Conservation (phyloP, 208 protist species). For the Acanthamoeba healyi region DNA sequence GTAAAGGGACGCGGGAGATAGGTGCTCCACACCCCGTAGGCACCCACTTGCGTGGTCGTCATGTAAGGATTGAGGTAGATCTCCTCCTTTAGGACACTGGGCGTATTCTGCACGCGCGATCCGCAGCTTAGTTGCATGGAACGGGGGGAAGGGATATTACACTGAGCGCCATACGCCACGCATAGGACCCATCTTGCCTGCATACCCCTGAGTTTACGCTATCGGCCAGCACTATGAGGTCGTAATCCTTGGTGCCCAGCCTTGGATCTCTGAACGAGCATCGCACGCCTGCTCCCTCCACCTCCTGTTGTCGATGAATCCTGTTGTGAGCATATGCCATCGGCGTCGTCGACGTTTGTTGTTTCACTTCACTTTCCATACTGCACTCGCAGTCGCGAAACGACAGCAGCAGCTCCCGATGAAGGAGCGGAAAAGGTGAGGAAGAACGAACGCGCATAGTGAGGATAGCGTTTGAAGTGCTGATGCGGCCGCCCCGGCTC, state of each 20-base stretch:
- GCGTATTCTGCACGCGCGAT: not conserved
- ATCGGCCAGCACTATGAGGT: constrained; percentile 20
- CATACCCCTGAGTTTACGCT: not conserved
- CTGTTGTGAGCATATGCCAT: too few relatives aligned
- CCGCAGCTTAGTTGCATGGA: not conserved
- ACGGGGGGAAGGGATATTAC: not conserved
- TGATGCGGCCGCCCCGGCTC: constrained; percentile 12
- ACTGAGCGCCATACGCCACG: too few relatives aligned
- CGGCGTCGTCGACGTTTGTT: too few relatives aligned
- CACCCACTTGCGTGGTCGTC: not conserved
- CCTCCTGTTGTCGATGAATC: not conserved
- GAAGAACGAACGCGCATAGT: constrained; percentile 12
- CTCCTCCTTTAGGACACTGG: not conserved
- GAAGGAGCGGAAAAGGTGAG: not conserved
- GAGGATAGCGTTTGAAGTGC: not conserved
- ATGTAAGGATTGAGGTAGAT: constrained; percentile 35
- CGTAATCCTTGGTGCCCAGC: not conserved
- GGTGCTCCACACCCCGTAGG: constrained; percentile 22
- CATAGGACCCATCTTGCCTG: too few relatives aligned
- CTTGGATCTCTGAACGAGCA: constrained; percentile 1
- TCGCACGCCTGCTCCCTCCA: not conserved
- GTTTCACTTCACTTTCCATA: too few relatives aligned
- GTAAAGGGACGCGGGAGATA: constrained; percentile 1
- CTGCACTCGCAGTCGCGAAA: too few relatives aligned
- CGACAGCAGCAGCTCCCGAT: too few relatives aligned